Percentiles rank a stretch among this genome's conserved stretches.
Conservation (phyloP, 106 monocot genomes). For the Dendrobium chrysotoxum region DNA sequence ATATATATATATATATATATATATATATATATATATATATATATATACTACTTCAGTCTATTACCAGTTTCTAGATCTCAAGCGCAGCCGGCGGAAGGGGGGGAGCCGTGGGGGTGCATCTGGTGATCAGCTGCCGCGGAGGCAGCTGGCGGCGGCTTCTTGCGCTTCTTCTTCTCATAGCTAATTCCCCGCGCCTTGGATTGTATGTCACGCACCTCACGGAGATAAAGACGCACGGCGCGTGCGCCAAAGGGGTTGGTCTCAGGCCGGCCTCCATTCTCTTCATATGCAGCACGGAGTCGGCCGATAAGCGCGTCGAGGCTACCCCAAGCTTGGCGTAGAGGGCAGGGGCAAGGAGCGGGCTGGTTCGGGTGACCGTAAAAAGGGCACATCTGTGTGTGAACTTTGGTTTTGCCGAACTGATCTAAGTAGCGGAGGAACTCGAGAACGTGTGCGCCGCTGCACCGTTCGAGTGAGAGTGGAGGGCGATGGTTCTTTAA, state of each 20-base stretch:
- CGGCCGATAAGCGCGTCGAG: slow-evolving; percentile 5
- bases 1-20: no score
- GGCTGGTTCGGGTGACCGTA: background rate
- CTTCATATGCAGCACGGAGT: background rate
- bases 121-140: background rate
- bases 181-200: slow-evolving; percentile 47
- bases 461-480: slow-evolving; percentile 5
- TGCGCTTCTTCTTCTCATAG: slow-evolving; percentile 63
- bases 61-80: no score
- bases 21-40: no score
- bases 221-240: slow-evolving; percentile 52
- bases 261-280: slow-evolving; percentile 32
- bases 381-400: background rate
- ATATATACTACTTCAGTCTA: no score
- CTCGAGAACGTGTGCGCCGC: slow-evolving; percentile 25
- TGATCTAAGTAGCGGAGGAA: slow-evolving; percentile 24
- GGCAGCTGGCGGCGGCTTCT: background rate
- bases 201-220: slow-evolving; percentile 52
- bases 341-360: background rate
- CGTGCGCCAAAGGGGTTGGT: slow-evolving; percentile 53
- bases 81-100: no score
- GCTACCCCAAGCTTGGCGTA: background rate
- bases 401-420: slow-evolving; percentile 25
- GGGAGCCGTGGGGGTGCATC: no score
- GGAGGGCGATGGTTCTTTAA: slow-evolving; percentile 5